Conservation (phyloP, 2,329 filamentous ascomycete genomes). For the Claviceps fusiformis region DNA sequence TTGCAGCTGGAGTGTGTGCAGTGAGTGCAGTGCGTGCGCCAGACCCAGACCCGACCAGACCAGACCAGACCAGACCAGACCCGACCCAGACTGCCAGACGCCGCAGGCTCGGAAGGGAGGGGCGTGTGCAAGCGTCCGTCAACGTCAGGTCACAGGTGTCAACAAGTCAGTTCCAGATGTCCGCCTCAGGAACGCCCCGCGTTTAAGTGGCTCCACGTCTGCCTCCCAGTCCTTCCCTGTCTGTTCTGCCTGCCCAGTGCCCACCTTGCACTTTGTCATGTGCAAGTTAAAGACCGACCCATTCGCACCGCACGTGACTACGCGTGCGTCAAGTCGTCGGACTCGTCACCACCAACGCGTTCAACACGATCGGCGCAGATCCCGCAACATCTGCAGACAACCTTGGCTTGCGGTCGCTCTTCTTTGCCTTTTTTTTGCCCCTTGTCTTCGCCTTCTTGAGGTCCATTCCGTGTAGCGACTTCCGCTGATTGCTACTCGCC, state of each 20-base stretch:
- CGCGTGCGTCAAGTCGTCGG: constrained; percentile 8
- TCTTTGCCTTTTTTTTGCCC: too few species aligned
- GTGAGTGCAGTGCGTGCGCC: constrained; percentile 10
- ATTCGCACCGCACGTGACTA: constrained; percentile 12
- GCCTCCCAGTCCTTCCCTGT: background rate
- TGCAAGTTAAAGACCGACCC: background rate
- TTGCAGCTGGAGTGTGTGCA: constrained; percentile 11
- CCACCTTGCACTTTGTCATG: background rate
- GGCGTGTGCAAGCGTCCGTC: background rate
- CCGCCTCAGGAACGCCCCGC: constrained; percentile 23
- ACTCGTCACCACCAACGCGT: background rate
- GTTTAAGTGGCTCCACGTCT: constrained; percentile 15
- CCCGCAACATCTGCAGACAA: too few species aligned
- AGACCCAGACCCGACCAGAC: too few species aligned
- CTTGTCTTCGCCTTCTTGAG: background rate
- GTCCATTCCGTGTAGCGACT: background rate
- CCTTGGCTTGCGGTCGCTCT: too few species aligned
- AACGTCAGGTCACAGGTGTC: background rate
- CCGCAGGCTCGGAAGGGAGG: constrained; percentile 5
- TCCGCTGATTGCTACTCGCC: background rate
- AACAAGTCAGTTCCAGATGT: background rate
- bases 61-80: too few species aligned
- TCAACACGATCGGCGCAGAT: background rate
- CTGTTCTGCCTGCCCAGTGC: background rate
- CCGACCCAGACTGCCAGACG: background rate